Conservation (phyloP, 140 eudicot genomes). For the Anethum foeniculum region DNA sequence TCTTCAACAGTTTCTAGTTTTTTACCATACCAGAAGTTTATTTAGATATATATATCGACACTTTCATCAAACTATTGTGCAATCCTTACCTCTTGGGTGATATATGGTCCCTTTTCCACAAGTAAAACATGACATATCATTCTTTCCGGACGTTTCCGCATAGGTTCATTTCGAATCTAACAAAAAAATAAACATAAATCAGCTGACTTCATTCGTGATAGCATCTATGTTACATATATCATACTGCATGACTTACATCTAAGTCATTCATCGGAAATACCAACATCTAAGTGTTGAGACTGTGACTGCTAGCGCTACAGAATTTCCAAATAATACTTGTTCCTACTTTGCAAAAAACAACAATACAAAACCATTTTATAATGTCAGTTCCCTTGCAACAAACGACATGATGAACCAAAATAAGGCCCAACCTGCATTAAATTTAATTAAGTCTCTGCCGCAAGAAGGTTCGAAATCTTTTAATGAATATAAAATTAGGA, state of each 20-base stretch:
- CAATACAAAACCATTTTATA: no score
- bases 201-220: background rate
- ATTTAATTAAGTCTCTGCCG: no score
- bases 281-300: no score
- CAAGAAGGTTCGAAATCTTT: background rate
- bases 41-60: background rate
- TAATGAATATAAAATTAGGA: no score
- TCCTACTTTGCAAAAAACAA: no score
- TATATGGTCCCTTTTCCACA: background rate
- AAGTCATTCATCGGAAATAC: background rate
- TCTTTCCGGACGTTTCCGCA: background rate
- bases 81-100: background rate
- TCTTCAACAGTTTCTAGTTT: no score
- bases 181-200: background rate
- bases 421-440: background rate
- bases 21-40: no score
- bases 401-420: background rate
- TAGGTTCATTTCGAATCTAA: background rate
- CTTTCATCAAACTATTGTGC: background rate
- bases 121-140: background rate
- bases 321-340: background rate
- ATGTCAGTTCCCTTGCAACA: background rate
- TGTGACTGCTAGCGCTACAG: no score
- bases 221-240: background rate
- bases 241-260: background rate